These are phyloP conservation scores for Toxicodendron radicans DNA, from an alignment of 345 rosid species.

Conservation along the genomic window DNA sequence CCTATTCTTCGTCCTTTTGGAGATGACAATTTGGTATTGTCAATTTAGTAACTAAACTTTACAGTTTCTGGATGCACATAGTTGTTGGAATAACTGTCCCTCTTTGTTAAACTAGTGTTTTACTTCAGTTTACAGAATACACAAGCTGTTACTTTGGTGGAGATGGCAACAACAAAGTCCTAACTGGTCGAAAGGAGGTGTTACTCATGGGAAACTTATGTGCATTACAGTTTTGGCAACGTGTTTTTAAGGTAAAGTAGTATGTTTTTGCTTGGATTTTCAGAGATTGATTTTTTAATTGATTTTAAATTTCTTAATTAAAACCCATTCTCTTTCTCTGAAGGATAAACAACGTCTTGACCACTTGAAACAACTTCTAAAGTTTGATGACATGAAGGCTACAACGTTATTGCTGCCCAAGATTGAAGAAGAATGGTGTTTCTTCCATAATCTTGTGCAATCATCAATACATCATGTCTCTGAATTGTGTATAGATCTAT, in stretches of 20 bases:
- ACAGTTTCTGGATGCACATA: slow-evolving; percentile 16
- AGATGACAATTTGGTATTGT: slow-evolving; percentile 64
- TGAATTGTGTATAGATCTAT: slow-evolving; percentile 63
- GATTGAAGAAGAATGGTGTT: slow-evolving; percentile 93
- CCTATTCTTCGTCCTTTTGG: slow-evolving; percentile 87
- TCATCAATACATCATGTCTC: slow-evolving; percentile 72
- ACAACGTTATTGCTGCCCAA: slow-evolving; percentile 35
- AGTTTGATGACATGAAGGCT: slow-evolving; percentile 39
- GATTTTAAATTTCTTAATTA: slow-evolving; percentile 17
- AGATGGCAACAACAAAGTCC: slow-evolving; percentile 34
- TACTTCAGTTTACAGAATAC: slow-evolving; percentile 64
- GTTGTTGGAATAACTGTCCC: slow-evolving; percentile 18
- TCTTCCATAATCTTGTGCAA: slow-evolving; percentile 66
- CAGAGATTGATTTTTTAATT: slow-evolving; percentile 1
- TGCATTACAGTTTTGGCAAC: slow-evolving; percentile 91
- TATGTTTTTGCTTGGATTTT: slow-evolving; percentile 16
- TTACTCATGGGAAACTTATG: slow-evolving; percentile 64
- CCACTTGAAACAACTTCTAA: slow-evolving; percentile 51
- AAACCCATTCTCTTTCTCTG: slow-evolving; percentile 25
- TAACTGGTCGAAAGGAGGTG: slow-evolving; percentile 63
- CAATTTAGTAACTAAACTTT: slow-evolving; percentile 24
- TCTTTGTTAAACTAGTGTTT: slow-evolving; percentile 19
- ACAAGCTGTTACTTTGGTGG: slow-evolving; percentile 48
- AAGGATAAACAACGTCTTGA: slow-evolving; percentile 80
- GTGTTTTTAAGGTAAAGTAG: slow-evolving; percentile 60